A percentile compares a stretch with the other conserved stretches of the same genome.
These are phyloP conservation scores for Penicillium freii DNA, from an alignment of 2,329 filamentous ascomycete species.

Conservation along the genomic window DNA sequence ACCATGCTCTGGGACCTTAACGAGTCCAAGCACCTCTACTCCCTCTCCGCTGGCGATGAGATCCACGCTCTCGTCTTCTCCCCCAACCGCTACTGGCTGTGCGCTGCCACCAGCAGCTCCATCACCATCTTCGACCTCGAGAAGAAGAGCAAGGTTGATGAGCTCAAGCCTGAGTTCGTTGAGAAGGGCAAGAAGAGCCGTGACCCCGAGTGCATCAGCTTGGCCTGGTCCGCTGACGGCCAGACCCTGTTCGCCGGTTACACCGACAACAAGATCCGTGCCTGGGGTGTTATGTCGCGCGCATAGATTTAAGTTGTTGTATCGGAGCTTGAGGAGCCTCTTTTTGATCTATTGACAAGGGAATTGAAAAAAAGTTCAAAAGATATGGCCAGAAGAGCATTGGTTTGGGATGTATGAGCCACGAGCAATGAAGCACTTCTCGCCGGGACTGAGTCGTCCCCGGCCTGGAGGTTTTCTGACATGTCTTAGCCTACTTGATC, in stretches of 20 bases:
- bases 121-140: constrained; percentile 99
- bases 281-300: constrained; percentile 96
- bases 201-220: constrained; percentile 94
- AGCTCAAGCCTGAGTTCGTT: constrained; percentile 98
- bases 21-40: constrained; percentile 99
- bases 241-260: constrained; percentile 99
- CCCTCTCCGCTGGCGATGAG: constrained; percentile 97
- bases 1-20: constrained; percentile 99
- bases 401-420: constrained; percentile 45
- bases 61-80: constrained; percentile 99
- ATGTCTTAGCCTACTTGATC: constrained; percentile 42
- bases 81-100: constrained; percentile 99
- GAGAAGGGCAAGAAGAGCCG: constrained; percentile 98
- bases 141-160: constrained; percentile 99
- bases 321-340: constrained; percentile 28
- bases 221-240: constrained; percentile 97
- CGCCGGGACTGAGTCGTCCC: constrained; percentile 19
- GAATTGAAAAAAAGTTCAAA: constrained; percentile 39
- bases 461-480: constrained; percentile 32
- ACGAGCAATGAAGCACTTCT: constrained; percentile 45
- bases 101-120: constrained; percentile 92
- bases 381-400: constrained; percentile 32
- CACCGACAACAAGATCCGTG: constrained; percentile 99
- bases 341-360: constrained; percentile 31
- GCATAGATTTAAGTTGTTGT: constrained; percentile 56